Base-by-base conservation (phyloP, 768 basidiomycete species). In the Boletellus ananiceps region DNA sequence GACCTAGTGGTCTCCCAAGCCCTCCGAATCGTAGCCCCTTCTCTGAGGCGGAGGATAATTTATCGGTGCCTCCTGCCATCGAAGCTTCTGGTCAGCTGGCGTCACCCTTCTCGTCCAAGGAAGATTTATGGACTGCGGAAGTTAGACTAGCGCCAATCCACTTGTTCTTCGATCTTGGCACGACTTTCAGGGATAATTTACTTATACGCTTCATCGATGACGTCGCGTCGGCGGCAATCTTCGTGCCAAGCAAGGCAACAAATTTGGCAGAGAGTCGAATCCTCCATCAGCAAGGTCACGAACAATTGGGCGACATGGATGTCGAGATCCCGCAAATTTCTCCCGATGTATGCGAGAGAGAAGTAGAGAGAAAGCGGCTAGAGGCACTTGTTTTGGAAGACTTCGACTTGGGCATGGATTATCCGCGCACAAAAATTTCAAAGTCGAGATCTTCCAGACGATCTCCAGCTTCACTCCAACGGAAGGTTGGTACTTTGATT, bases 151-250 rank as follows among this genome's bases (percentile, higher is more conserved):
- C 71, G 9, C 86, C 92, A 9, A 57, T 94, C 9, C 91, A 93
- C 59, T 36, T 87, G n/a, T 89, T 91, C 59, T 44, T 88, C 23
- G 90, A 94, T 62, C 69, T 90, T 40, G 76, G 67, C 31, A 62
- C 71, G 47, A 55, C 74, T 16, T 55, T 80, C 43, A 60, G 71
- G 50, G 56, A 69, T 57, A 59, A 51, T 44, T 71, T 64, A 51
- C 67, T 74, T 39, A 59, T 79, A 31, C 59, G 66, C 0, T 86
- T 86, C 53, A 34, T 85, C 37, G 71, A 79, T 8, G 74, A 77
- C 13, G 34, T 76, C 32, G 55, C 63, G n/a, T 61, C 53, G 1
- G 46, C 59, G 18, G 29, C 51, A 19, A 50, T 58, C 7, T 57
- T 62, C 47, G 40, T 23, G 7, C 33, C 50, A 14, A 54, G 16